Base-by-base conservation (phyloP, 2,329 filamentous ascomycete genomes). In the Neurospora crassa region DNA sequence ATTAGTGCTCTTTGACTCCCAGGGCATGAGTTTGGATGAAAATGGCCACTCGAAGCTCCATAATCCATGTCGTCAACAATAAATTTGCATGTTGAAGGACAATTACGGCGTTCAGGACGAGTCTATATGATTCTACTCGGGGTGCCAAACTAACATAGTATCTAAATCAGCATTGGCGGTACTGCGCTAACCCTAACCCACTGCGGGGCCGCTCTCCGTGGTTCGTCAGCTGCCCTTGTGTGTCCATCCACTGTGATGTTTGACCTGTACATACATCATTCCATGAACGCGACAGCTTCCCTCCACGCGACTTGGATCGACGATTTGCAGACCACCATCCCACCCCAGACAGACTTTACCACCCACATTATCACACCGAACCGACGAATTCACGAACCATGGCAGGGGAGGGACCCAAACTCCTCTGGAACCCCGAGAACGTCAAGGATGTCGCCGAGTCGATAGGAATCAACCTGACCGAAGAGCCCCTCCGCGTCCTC, bases 401-500 rank as follows among this genome's bases (percentile, higher is more conserved):
- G 76, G 74, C 76, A 63, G 69, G 73, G 69, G 79, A 79, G 18
- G 82, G 82, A 63, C 81, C 83, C n/a, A 84, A 85, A 78, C 84
- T 90, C 37, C 90, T 97, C 76, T 98, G 96, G 96, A 98, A 97
- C 79, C 90, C 92, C 20, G 96, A 99, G 78, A 98, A 97, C 77
- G 92, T 99, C 77, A 91, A 90, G 77, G 96, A 99, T 80, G 94
- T 98, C 73, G 95, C 96, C 76, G 96, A 99, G 81, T 97, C 96
- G 1, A 92, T 98, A 68, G 96, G 96, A 71, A 94, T 99, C 76
- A 84, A 88, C 76, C 87, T 89, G 70, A 86, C 98, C 79, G 93
- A 97, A 72, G 95, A 98, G 73, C 92, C 96, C 29, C 89, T 94
- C 67, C 92, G 96, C 73, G 91, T 93, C 71, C 88, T 99, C 67